phyloP scores from a whole-genome alignment of 805 yeast genomes.

The Metschnikowia gruessii region DNA sequence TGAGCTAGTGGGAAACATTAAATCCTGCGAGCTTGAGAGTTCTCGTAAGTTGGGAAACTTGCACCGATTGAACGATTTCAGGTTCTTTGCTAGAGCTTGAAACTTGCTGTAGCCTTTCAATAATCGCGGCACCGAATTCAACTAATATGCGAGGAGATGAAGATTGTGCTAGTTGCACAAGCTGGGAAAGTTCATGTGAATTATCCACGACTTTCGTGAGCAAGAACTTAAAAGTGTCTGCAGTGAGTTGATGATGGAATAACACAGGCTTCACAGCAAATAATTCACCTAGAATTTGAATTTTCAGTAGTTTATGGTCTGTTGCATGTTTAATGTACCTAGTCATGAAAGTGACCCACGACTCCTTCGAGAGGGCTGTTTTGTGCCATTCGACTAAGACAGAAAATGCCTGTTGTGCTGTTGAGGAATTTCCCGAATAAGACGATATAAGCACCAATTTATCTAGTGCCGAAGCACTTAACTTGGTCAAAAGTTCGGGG shows the following conservation, averaged over 20 bases:
- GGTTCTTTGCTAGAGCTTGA: slow-evolving; percentile 11
- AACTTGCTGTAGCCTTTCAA: slow-evolving; percentile 20
- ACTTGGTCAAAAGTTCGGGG: slow-evolving; percentile 15
- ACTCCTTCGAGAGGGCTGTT: slow-evolving; percentile 24
- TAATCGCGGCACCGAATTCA: slow-evolving; percentile 20
- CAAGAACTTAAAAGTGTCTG: slow-evolving; percentile 22
- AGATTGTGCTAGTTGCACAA: slow-evolving; percentile 22
- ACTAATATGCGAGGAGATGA: slow-evolving; percentile 13
- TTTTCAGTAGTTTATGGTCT: slow-evolving; percentile 7
- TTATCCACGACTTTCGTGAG: slow-evolving; percentile 23
- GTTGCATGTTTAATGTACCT: slow-evolving; percentile 15
- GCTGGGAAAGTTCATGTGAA: slow-evolving; percentile 28
- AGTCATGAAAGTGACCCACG: slow-evolving; percentile 22
- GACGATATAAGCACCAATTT: slow-evolving; percentile 24
- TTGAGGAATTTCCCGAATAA: slow-evolving; percentile 16
- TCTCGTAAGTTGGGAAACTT: slow-evolving; percentile 21
- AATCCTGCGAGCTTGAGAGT: slow-evolving; percentile 1
- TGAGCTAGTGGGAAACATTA: background rate
- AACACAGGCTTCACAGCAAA: slow-evolving; percentile 27
- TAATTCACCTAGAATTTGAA: slow-evolving; percentile 22
- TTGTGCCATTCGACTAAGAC: slow-evolving; percentile 14
- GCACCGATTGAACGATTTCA: slow-evolving; percentile 17
- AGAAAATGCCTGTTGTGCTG: slow-evolving; percentile 13
- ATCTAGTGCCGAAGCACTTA: slow-evolving; percentile 24
- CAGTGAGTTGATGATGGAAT: slow-evolving; percentile 24